Conservation (phyloP, 805 yeast species). For the Candida maris region DNA sequence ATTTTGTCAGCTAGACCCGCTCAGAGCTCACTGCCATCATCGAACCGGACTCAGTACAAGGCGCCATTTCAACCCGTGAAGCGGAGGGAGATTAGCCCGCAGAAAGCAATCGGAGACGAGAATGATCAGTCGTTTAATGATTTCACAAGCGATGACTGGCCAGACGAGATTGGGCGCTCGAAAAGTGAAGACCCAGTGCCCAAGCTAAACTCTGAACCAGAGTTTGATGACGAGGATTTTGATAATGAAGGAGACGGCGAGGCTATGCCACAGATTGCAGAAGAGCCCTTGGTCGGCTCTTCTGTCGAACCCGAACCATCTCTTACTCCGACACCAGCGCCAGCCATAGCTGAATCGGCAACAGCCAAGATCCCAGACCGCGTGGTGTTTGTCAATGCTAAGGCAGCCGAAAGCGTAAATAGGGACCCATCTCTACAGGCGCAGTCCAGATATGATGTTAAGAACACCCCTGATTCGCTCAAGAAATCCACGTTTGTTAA, state of each 20-base stretch:
- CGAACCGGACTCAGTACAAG: background rate
- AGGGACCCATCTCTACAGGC: slow-evolving; percentile 37
- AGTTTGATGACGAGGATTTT: slow-evolving; percentile 29
- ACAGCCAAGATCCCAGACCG: slow-evolving; percentile 20
- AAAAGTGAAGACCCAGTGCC: slow-evolving; percentile 6
- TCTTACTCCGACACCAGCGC: slow-evolving; percentile 11
- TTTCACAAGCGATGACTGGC: slow-evolving; percentile 45
- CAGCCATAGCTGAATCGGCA: too few species aligned
- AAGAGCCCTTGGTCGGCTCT: slow-evolving; percentile 1
- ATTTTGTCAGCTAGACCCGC: background rate
- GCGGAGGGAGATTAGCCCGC: slow-evolving; percentile 1
- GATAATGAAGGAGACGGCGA: slow-evolving; percentile 18
- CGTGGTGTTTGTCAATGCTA: slow-evolving; percentile 56
- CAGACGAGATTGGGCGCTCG: slow-evolving; percentile 23
- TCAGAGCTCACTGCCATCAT: background rate
- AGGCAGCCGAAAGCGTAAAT: slow-evolving; percentile 56
- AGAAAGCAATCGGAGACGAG: slow-evolving; percentile 5
- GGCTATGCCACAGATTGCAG: slow-evolving; percentile 8
- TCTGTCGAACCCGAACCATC: slow-evolving; percentile 2
- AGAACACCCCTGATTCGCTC: slow-evolving; percentile 52
- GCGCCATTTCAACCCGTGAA: too few species aligned
- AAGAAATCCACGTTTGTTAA: slow-evolving; percentile 52
- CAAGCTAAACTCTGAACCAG: slow-evolving; percentile 25
- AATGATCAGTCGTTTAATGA: slow-evolving; percentile 46
- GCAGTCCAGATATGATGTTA: slow-evolving; percentile 50